Base-by-base conservation (phyloP, 352 stramenopile species). In the Globisporangium iwayamae region DNA sequence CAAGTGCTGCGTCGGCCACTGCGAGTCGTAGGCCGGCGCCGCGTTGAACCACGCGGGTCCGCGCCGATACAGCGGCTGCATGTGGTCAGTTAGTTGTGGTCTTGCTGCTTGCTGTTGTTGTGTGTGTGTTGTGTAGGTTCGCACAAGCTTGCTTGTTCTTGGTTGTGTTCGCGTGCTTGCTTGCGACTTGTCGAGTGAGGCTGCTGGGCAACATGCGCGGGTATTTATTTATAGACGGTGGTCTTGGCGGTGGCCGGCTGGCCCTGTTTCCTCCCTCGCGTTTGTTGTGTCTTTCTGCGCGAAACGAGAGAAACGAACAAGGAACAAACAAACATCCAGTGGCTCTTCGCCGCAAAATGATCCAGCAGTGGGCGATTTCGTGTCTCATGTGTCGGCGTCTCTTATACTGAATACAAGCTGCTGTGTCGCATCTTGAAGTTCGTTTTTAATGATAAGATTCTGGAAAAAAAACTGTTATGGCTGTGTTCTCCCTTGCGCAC, bases 1-100 rank as follows among this genome's bases (percentile, higher is more conserved):
- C 1, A 65, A 58, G 47, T 78, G 75, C 51, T 60, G 47, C 20
- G 54, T 30, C 9, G 72, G 67, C 77, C 65, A 84, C 47, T 67
- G 54, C 55, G 63, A 65, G 53, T 65, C 67, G 66, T 83, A 68
- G 46, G 78, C 70, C 2, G 67, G 59, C 43, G 62, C 53, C 55
- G 56, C 66, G 16, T 78, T 70, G 69, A 88, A 90, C 65, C 52
- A 57, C 18, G 74, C 67, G 13, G 79, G 83, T 3, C 81, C 83
- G 43, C 81, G 78, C 32, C 79, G 81, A 56, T 87, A 92, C 1
- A 89, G 76, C 64, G 81, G 81, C 76, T 66, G 62, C 38, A 75
- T 66, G 32, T 66, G 28, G 60, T 54, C 60, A 36, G 51, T 25
- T 52, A 14, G 41, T 54, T 25, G 47, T 57, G 28, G 16, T 22